Base-by-base conservation (phyloP, 1,284 basidiomycete genomes). In the Mycena sp. region DNA sequence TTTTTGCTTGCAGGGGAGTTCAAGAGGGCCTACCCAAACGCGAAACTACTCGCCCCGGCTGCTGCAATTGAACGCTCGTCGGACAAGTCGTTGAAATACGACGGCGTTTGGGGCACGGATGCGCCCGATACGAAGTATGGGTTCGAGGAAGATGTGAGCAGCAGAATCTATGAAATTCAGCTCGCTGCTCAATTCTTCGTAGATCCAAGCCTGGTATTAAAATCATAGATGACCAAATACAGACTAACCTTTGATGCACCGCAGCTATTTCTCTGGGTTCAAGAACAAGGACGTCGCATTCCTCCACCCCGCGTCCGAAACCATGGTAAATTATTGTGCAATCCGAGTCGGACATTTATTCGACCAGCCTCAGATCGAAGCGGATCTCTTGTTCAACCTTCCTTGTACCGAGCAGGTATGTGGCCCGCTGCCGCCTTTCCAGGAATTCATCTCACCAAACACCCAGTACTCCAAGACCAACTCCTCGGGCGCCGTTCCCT, bases 371-470 rank as follows among this genome's bases (percentile, higher is more conserved):
- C 28, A 64, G 61, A 85, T 99, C 60, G 83, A 93, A 73, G 97
- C 93, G 1, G 97, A 99, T 75, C 80, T 98, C 45, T 75, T 99
- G 5, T 90, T 97, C 82, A 98, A 99, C 78, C 81, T 98, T 6
- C 96, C 96, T 0, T 83, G 87, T 4, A 89, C 77, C 0, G 96
- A 99, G 77, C 96, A 98, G 80, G 92, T 91, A 67, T 26, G 76
- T 71, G 5, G 25, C 19, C n/a, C n/a, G 62, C 25, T 26, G 40
- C 50, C 17, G 4, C n/a, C 9, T 10, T 67, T 66, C 70, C 64
- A 53, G 70, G 17, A 40, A n/a, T n/a, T n/a, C n/a, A n/a, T n/a
- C 23, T 4, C 25, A 70, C 21, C 71, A 72, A 44, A 61, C 68
- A 21, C 26, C 30, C 35, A 83, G 81, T 83, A 82, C 68, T 82